Conservation (phyloP, 257 asterid species). For the Asclepias syriaca region DNA sequence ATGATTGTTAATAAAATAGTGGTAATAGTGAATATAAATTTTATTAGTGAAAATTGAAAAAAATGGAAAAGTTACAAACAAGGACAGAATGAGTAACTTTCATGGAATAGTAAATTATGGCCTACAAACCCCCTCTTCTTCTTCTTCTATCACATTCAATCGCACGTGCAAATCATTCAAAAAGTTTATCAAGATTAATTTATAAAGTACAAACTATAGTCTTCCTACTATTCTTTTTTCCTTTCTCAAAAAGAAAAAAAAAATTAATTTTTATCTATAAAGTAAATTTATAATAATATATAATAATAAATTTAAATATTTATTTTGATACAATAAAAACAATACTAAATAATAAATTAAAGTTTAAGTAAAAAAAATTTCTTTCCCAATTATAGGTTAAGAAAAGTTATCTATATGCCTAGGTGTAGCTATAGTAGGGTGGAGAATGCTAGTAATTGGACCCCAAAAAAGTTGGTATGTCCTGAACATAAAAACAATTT, state of each 20-base stretch:
- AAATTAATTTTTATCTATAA: no score
- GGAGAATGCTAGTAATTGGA: constrained; percentile 2
- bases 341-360: no score
- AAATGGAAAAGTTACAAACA: no score
- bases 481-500: background rate
- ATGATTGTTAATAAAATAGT: no score
- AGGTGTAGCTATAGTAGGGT: constrained; percentile 1
- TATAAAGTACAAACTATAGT: background rate
- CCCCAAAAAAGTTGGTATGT: constrained; percentile 6
- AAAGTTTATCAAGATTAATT: background rate
- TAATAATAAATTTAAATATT: no score
- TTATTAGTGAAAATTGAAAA: no score
- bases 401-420: background rate
- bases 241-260: background rate
- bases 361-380: no score
- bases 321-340: background rate
- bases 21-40: no score
- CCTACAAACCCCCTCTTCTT: background rate
- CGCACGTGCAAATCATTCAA: background rate
- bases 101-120: no score
- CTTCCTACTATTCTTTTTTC: background rate
- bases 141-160: constrained; percentile 4
- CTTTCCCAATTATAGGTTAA: background rate
- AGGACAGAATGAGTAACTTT: no score
- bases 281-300: no score